These are phyloP conservation scores for Fusarium drepaniforme DNA, from an alignment of 2,329 filamentous ascomycete species.

Conservation along the genomic window DNA sequence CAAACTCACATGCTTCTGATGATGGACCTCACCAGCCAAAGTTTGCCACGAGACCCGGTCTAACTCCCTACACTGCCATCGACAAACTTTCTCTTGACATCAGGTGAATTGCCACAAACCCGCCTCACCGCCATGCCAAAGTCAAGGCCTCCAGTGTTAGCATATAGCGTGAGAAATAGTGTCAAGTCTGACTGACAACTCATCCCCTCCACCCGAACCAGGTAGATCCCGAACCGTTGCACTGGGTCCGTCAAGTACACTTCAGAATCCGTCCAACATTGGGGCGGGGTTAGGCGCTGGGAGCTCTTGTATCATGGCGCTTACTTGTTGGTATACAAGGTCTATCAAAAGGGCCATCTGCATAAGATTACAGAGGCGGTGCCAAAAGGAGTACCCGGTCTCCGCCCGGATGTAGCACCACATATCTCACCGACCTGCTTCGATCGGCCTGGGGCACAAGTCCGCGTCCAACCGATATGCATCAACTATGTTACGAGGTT, in stretches of 20 bases:
- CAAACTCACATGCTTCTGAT: neutral
- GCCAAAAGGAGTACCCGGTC: constrained; percentile 5
- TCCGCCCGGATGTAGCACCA: neutral
- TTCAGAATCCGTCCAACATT: neutral
- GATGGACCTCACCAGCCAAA: neutral
- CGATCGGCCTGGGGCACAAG: neutral
- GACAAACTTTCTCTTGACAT: neutral
- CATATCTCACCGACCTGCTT: neutral
- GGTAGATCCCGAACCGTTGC: neutral
- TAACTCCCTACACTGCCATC: constrained; percentile 1
- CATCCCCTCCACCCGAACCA: neutral
- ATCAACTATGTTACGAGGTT: constrained; percentile 17
- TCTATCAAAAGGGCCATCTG: constrained; percentile 30
- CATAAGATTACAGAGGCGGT: constrained; percentile 30
- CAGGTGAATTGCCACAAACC: neutral
- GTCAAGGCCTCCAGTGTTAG: neutral
- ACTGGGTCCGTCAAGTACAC: neutral
- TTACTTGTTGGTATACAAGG: constrained; percentile 35
- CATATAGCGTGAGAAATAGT: neutral
- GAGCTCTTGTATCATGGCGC: constrained; percentile 15
- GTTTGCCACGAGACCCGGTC: constrained; percentile 1
- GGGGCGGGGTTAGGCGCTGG: neutral
- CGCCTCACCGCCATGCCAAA: neutral
- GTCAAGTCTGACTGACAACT: neutral
- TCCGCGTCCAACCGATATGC: neutral